These are phyloP conservation scores for Gastrolobium villosum DNA, from an alignment of 306 rosid genomes.

Conservation along the genomic window DNA sequence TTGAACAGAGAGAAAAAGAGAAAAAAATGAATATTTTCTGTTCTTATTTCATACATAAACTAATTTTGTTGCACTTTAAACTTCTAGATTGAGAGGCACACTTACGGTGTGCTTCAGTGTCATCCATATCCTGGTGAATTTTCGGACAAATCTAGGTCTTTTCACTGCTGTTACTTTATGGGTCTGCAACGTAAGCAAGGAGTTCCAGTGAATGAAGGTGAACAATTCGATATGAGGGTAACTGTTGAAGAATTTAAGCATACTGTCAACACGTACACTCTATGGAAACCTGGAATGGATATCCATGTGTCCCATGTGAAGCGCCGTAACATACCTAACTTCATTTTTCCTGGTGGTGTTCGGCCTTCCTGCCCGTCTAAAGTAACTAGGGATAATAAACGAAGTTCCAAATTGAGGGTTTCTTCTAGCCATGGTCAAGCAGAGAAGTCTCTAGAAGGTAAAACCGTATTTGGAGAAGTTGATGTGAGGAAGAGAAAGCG, in stretches of 20 bases:
- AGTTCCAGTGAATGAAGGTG: conserved; percentile 72
- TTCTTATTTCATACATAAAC: conserved; percentile 24
- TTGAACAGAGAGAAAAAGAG: too few relatives aligned
- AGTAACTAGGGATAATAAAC: conserved; percentile 68
- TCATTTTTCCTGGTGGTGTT: conserved; percentile 83
- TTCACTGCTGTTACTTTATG: conserved; percentile 88
- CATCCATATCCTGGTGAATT: conserved; percentile 97
- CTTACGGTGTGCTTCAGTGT: conserved; percentile 85
- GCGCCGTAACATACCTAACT: conserved; percentile 77
- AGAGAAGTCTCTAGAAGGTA: conserved; percentile 60
- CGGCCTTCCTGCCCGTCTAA: conserved; percentile 71
- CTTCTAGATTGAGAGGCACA: conserved; percentile 85
- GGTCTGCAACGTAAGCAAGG: conserved; percentile 95
- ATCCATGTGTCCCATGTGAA: conserved; percentile 83
- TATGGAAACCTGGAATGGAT: conserved; percentile 82
- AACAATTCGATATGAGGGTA: conserved; percentile 80
- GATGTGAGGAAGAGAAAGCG: conserved; percentile 73
- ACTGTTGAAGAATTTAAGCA: conserved; percentile 85
- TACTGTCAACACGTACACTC: conserved; percentile 66
- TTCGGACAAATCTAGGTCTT: conserved; percentile 78
- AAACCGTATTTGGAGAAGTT: conserved; percentile 57
- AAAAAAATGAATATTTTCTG: neutral
- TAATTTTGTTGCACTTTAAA: conserved; percentile 36
- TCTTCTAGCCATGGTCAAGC: conserved; percentile 63
- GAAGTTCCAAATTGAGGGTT: conserved; percentile 65